Percentiles rank a stretch among this genome's conserved stretches.
Evolutionary conservation across 345 rosid species (phyloP).

Genomic region (Gossypioides kirkii): DNA sequence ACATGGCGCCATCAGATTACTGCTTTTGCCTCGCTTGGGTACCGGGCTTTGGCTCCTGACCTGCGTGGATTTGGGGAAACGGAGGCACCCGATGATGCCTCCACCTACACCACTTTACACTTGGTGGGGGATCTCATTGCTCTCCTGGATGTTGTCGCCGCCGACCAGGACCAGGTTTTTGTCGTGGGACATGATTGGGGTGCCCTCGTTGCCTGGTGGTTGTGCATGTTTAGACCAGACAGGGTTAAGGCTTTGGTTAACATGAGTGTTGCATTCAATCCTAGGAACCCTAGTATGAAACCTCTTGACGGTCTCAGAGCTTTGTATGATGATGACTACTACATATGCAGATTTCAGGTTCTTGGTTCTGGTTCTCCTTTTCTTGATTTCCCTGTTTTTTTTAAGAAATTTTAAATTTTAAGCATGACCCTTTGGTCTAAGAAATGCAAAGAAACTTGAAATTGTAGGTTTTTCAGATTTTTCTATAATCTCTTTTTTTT

Average conservation of each 20-base stretch:
- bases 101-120: conserved; percentile 42
- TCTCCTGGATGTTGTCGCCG: conserved; percentile 40
- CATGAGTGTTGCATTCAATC: conserved; percentile 40
- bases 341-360: conserved; percentile 84
- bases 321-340: conserved; percentile 59
- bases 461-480: neutral
- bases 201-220: conserved; percentile 54
- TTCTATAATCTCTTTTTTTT: neutral
- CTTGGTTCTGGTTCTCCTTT: neutral
- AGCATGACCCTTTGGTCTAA: neutral
- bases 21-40: conserved; percentile 56
- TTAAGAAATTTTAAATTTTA: neutral
- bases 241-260: conserved; percentile 61
- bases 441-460: neutral
- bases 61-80: conserved; percentile 78
- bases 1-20: conserved; percentile 80
- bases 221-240: conserved; percentile 55
- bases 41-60: conserved; percentile 79
- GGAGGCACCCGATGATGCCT: conserved; percentile 45
- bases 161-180: conserved; percentile 32
- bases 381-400: no score
- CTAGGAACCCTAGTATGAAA: conserved; percentile 48
- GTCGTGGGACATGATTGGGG: conserved; percentile 81
- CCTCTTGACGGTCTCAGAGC: conserved; percentile 44
- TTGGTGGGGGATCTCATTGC: conserved; percentile 56